Base-by-base conservation (phyloP, 192 early-diverging fungal species). In the Backusella psychrophila region DNA sequence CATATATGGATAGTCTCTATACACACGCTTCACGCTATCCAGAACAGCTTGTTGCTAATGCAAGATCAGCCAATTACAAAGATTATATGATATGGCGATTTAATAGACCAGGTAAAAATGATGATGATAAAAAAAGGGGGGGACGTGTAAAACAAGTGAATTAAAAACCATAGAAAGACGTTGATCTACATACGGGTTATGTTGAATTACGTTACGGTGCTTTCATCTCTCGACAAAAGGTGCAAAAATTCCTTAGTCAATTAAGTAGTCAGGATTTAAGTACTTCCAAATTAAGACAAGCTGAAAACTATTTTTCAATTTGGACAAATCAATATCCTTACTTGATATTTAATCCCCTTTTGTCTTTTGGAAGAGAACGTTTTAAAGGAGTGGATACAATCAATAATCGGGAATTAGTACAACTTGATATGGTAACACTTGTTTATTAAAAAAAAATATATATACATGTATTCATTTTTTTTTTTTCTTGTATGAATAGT, bases 261-360 rank as follows among this genome's bases (percentile, higher is more conserved):
- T 66, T 83, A 3, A 82, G 84, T 35, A 78, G 77, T 12, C 76
- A 69, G 21, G 80, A 77, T 1, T 67, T 87, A 23, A 70, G 72
- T 11, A 84, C 78, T 76, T 80, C 85, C 29, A 79, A 84, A 41
- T 76, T 85, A 38, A 72, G 76, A 39, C 69, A 85, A 36, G 80
- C 81, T 7, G 88, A 89, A 39, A 85, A 85, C 79, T 87, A 87
- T 56, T 89, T 89, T 70, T 86, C 85, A 6, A 80, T 89, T 33
- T 89, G 88, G 88, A 84, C 83, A 9, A 89, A 89, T 66, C 84
- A 86, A 44, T 87, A 86, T 52, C 88, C 88, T 8, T 87, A 81
- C 42, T 77, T 88, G 53, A 49, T 89, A 29, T 84, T 84, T 29
- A 89, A 88, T 70, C 84, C 85, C 2, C 76, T 88, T 21, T 12